Conservation (phyloP, 2,329 filamentous ascomycete genomes). For the Meredithiella fracta region DNA sequence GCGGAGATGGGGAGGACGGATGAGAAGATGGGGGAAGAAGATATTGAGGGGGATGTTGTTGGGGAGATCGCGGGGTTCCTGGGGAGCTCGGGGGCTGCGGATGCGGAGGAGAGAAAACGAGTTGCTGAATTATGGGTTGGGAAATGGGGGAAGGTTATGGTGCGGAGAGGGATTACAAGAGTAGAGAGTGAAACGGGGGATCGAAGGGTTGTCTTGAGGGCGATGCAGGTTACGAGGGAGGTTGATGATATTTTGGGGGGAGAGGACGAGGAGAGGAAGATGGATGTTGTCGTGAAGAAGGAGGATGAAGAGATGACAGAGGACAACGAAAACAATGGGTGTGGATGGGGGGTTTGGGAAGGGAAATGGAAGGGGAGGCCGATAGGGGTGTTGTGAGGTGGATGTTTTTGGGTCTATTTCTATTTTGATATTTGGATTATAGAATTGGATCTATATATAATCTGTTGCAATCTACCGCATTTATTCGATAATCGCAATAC, state of each 20-base stretch:
- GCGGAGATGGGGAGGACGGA: conserved; percentile 4
- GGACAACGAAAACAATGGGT: conserved; percentile 7
- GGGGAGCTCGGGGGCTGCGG: conserved; percentile 1
- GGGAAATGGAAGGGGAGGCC: conserved; percentile 15
- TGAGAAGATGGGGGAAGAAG: neutral
- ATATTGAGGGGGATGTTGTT: neutral
- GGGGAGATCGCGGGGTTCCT: neutral
- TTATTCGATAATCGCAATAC: too few species aligned
- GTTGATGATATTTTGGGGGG: conserved; percentile 28
- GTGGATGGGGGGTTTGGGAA: conserved; percentile 11
- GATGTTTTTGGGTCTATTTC: neutral
- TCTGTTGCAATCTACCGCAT: too few species aligned
- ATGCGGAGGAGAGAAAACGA: conserved; percentile 19
- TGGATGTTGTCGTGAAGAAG: conserved; percentile 17
- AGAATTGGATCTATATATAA: neutral
- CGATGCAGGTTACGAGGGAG: conserved; percentile 27
- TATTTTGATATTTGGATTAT: neutral
- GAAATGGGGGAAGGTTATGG: conserved; percentile 22
- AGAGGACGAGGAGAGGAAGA: neutral
- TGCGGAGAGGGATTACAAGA: conserved; percentile 24
- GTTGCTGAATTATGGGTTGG: conserved; percentile 20
- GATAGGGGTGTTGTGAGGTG: conserved; percentile 13
- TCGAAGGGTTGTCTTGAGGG: conserved; percentile 28
- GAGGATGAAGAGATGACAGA: conserved; percentile 25
- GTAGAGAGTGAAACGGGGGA: conserved; percentile 23